These are phyloP conservation scores for Mortierella sp. DNA, from an alignment of 371 early-diverging fungal species.

Conservation along the genomic window DNA sequence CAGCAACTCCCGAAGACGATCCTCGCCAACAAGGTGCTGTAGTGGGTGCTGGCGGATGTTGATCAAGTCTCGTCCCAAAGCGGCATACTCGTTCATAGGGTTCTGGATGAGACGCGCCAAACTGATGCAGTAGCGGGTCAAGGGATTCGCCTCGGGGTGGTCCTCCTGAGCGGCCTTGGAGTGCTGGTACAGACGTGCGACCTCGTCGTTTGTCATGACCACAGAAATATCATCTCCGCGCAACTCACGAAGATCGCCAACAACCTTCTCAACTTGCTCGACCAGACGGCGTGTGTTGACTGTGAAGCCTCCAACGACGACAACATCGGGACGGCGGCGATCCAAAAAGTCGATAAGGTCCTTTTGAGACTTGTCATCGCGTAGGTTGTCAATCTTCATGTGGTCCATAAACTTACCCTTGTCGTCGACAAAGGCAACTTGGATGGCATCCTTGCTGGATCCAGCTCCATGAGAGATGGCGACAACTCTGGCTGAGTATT, in stretches of 20 bases:
- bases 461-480: slow-evolving; percentile 90
- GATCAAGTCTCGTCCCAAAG: slow-evolving; percentile 81
- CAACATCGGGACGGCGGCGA: slow-evolving; percentile 78
- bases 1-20: slow-evolving; percentile 71
- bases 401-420: slow-evolving; percentile 81
- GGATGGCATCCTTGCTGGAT: slow-evolving; percentile 74
- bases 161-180: slow-evolving; percentile 82
- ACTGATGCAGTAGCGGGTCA: slow-evolving; percentile 90
- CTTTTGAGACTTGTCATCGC: slow-evolving; percentile 67
- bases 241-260: slow-evolving; percentile 65
- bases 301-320: slow-evolving; percentile 88
- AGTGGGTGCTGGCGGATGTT: slow-evolving; percentile 80
- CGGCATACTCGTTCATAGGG: slow-evolving; percentile 87
- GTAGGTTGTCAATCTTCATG: slow-evolving; percentile 71
- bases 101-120: slow-evolving; percentile 91
- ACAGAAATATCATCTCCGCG: slow-evolving; percentile 63
- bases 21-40: slow-evolving; percentile 79
- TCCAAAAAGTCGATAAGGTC: slow-evolving; percentile 74
- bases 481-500: slow-evolving; percentile 81
- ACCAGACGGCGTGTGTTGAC: slow-evolving; percentile 80
- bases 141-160: slow-evolving; percentile 73
- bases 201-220: slow-evolving; percentile 87
- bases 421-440: slow-evolving; percentile 83
- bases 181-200: slow-evolving; percentile 87
- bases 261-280: slow-evolving; percentile 73